These are phyloP conservation scores for Herpetospermum pedunculosum DNA, from an alignment of 306 rosid genomes.

Conservation along the genomic window DNA sequence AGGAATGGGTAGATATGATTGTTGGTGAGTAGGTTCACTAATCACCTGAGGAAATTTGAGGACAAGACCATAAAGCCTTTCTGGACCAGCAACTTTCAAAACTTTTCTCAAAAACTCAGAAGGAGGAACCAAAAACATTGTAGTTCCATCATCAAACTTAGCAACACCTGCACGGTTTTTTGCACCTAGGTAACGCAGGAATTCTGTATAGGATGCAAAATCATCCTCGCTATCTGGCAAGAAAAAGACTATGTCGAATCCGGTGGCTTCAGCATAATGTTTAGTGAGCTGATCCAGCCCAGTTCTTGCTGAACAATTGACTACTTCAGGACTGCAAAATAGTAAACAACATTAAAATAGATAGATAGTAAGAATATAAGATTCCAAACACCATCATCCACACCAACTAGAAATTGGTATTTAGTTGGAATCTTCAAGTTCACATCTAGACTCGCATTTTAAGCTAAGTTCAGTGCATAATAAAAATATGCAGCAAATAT, in stretches of 20 bases:
- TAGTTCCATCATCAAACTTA: conserved; percentile 75
- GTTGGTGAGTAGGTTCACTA: conserved; percentile 39
- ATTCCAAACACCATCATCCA: not conserved
- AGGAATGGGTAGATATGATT: conserved; percentile 37
- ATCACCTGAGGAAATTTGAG: conserved; percentile 68
- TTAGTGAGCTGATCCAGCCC: conserved; percentile 85
- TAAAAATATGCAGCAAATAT: not conserved
- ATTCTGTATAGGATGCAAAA: conserved; percentile 99
- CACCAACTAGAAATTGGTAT: not conserved
- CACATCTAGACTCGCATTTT: not conserved
- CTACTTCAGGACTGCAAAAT: conserved; percentile 81
- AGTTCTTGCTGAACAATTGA: conserved; percentile 97
- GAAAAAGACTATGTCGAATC: conserved; percentile 86
- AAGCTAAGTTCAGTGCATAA: not conserved
- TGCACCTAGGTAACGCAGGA: conserved; percentile 79
- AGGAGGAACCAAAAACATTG: conserved; percentile 93
- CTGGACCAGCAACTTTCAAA: conserved; percentile 86
- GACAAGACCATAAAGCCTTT: conserved; percentile 93
- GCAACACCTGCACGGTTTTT: conserved; percentile 99
- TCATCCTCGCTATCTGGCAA: conserved; percentile 94
- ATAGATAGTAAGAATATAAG: not conserved
- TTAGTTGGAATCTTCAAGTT: not conserved
- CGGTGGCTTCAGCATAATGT: conserved; percentile 91
- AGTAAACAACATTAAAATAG: conserved; percentile 14
- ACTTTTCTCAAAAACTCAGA: conserved; percentile 80